Evolutionary conservation across 202 grass and related monocot genomes (phyloP).

Genomic region (Digitaria exilis): DNA sequence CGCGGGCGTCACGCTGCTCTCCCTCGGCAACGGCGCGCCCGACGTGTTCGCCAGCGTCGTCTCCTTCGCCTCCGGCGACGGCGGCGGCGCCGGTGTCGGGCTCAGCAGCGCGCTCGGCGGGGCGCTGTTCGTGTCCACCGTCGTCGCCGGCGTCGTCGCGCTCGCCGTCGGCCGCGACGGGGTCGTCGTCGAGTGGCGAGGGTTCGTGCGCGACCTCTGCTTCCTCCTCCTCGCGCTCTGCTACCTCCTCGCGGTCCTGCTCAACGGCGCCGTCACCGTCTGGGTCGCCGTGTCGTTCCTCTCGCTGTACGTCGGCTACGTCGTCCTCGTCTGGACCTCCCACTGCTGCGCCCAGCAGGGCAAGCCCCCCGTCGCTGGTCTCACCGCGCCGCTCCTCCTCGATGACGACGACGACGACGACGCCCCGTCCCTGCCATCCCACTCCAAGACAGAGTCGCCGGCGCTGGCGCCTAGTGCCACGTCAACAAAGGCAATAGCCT

Average conservation of each 20-base stretch:
- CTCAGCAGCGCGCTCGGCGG: conserved; percentile 82
- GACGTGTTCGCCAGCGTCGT: conserved; percentile 83
- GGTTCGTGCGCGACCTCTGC: conserved; percentile 72
- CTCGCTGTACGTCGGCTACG: conserved; percentile 64
- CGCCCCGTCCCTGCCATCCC: conserved; percentile 27
- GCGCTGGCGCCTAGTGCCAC: neutral
- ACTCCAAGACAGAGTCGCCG: conserved; percentile 27
- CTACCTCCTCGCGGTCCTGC: conserved; percentile 57
- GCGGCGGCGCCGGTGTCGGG: conserved; percentile 39
- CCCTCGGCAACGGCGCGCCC: conserved; percentile 81
- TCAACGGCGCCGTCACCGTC: conserved; percentile 55
- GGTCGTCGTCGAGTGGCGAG: conserved; percentile 41
- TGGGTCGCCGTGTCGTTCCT: conserved; percentile 68
- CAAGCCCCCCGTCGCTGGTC: conserved; percentile 7
- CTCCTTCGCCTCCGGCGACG: conserved; percentile 58
- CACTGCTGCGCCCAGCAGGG: conserved; percentile 49
- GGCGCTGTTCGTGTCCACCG: conserved; percentile 64
- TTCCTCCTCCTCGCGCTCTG: conserved; percentile 69
- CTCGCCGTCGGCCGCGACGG: conserved; percentile 28
- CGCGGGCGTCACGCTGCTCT: conserved; percentile 84
- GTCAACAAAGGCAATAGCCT: neutral
- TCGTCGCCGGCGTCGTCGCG: conserved; percentile 60
- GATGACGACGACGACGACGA: conserved; percentile 30
- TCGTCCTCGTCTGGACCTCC: conserved; percentile 68
- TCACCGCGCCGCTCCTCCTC: conserved; percentile 45